phyloP scores from a whole-genome alignment of 2,329 filamentous ascomycete species.

The Didymella keratinophila region DNA sequence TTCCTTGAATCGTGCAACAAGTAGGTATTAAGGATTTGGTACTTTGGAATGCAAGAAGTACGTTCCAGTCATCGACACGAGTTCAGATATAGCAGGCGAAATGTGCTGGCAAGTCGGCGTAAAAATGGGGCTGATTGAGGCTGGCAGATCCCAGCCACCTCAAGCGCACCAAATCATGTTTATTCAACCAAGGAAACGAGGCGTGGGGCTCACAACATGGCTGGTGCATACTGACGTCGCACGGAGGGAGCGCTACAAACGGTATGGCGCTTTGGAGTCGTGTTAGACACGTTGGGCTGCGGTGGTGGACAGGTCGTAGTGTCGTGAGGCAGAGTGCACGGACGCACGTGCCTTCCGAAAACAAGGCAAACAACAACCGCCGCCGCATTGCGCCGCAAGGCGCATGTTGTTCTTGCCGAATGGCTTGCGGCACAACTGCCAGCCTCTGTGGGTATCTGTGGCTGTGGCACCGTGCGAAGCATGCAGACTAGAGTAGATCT shows the following conservation, averaged over 20 bases:
- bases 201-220: conserved; percentile 23
- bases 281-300: background rate
- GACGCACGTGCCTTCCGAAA: background rate
- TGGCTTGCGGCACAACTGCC: background rate
- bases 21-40: background rate
- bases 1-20: no score
- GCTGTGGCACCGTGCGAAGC: background rate
- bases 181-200: conserved; percentile 24
- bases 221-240: conserved; percentile 27
- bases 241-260: background rate
- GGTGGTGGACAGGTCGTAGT: background rate
- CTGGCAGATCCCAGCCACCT: conserved; percentile 36
- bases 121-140: conserved; percentile 33
- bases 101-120: conserved; percentile 19
- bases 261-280: background rate
- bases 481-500: background rate
- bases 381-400: background rate
- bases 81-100: conserved; percentile 6
- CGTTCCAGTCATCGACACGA: conserved; percentile 2
- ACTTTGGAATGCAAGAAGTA: background rate
- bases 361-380: background rate
- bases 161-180: conserved; percentile 31
- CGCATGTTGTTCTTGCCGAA: background rate
- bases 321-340: background rate
- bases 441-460: background rate